Evolutionary conservation across 768 basidiomycete species (phyloP), one percentile per base, ranked within the genome.

Genomic region (Macrolepiota albuminosa): DNA sequence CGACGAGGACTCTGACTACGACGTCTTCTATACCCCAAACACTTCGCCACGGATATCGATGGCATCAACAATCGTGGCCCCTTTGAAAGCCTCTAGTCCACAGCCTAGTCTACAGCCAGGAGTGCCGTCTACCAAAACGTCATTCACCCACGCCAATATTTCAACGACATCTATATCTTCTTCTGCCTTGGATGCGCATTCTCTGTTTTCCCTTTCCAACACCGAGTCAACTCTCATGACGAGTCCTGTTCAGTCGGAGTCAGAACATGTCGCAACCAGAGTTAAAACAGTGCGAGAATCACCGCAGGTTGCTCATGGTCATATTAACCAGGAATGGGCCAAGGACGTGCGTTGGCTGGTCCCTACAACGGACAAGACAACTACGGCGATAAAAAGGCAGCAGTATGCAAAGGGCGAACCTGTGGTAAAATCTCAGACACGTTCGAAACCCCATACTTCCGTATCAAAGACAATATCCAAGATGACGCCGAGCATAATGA

Each of bases 271-370:
- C 18, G 52, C 61, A 51, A 55, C 57, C 49, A 65, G 63, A 10
- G 58, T 57, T 26, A 67, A 61, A 40, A 59, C 54, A 24, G 70
- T 54, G 40, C 59, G 24, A 50, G 63, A 54, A 57, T 64, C 57
- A 48, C 68, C 49, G 51, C 67, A 48, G 59, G 58, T 42, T 5
- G 48, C 33, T 55, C 63, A 61, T 56, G 61, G 49, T 64, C 69
- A 58, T 67, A 80, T 79, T 4, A 81, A 84, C 65, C 78, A 84
- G 55, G 82, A 87, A 63, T 89, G 86, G 88, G 81, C 84, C 13
- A 82, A 79, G 62, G 87, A 89, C 53, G 81, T 87, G 18, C 79
- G 84, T 37, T 88, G 84, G 84, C 81, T 90, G 34, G 80, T 54
- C 68, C 81, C 42, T 33, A 26, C 55, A 42, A 52, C 62, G 40